These are phyloP conservation scores for Usnea hakonensis DNA, from an alignment of 495 filamentous ascomycete genomes.

Conservation along the genomic window DNA sequence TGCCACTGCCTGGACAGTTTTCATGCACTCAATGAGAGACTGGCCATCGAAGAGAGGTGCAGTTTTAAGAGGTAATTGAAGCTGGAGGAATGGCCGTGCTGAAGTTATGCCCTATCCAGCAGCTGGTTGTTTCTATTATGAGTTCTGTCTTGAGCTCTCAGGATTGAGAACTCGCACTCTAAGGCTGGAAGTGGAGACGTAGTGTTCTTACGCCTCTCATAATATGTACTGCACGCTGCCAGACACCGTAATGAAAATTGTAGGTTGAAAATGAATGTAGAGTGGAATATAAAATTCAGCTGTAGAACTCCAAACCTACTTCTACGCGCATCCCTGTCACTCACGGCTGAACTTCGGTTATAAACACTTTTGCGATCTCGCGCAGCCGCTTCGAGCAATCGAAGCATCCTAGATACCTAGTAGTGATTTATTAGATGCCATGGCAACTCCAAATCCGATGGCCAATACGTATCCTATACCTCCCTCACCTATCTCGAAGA, in stretches of 20 bases:
- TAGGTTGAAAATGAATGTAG: background rate
- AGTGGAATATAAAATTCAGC: background rate
- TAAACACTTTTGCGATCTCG: background rate
- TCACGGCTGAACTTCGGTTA: background rate
- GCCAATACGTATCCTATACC: conserved; percentile 23
- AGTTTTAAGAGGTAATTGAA: background rate
- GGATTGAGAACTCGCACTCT: background rate
- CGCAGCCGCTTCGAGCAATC: no score
- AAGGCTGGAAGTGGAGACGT: background rate
- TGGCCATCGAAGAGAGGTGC: background rate
- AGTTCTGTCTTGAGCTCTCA: background rate
- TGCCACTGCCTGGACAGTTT: background rate
- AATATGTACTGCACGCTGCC: background rate
- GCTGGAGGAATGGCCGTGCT: background rate
- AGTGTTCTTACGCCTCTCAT: background rate
- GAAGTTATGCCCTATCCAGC: background rate
- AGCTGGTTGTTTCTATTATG: background rate
- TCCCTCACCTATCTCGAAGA: conserved; percentile 47
- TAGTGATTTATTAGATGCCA: background rate
- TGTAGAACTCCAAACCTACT: background rate
- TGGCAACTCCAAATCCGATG: conserved; percentile 28
- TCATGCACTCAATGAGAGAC: background rate
- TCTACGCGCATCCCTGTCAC: conserved; percentile 6
- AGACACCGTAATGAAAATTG: background rate
- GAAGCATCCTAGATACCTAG: background rate